Percentiles rank a stretch among this genome's conserved stretches.
These are phyloP conservation scores for Pythium coloratum DNA, from an alignment of 352 stramenopile species.

Conservation along the genomic window DNA sequence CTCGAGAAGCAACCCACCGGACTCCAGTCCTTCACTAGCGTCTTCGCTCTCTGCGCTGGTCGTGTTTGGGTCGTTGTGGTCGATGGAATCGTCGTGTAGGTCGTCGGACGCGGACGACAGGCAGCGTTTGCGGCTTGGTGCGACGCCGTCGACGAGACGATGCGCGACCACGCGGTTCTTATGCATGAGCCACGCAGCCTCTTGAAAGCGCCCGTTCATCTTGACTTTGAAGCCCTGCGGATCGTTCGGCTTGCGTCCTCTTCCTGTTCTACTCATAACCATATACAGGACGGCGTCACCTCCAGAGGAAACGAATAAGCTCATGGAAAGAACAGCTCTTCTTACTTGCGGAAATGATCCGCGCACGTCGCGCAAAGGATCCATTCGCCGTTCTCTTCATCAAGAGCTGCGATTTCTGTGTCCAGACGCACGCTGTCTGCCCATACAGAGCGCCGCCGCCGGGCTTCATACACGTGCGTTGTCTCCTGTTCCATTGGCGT, in stretches of 20 bases:
- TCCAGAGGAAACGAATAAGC: neutral
- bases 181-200: conserved; percentile 65
- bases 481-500: neutral
- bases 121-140: conserved; percentile 14
- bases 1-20: neutral
- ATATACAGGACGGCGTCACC: neutral
- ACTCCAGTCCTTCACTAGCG: neutral
- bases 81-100: conserved; percentile 1
- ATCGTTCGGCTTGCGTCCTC: conserved; percentile 62
- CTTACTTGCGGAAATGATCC: conserved; percentile 52
- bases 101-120: neutral
- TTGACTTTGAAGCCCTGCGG: conserved; percentile 68
- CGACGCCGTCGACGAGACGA: conserved; percentile 1
- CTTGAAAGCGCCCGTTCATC: conserved; percentile 69
- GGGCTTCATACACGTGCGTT: conserved; percentile 39
- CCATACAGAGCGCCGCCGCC: conserved; percentile 52
- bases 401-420: conserved; percentile 49
- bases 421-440: conserved; percentile 51
- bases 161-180: conserved; percentile 64
- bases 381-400: conserved; percentile 64
- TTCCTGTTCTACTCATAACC: conserved; percentile 34
- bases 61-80: conserved; percentile 14
- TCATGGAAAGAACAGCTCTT: neutral
- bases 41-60: conserved; percentile 1
- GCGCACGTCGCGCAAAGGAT: conserved; percentile 64